Conservation (phyloP, 257 asterid species). For the Cruciata laevipes region DNA sequence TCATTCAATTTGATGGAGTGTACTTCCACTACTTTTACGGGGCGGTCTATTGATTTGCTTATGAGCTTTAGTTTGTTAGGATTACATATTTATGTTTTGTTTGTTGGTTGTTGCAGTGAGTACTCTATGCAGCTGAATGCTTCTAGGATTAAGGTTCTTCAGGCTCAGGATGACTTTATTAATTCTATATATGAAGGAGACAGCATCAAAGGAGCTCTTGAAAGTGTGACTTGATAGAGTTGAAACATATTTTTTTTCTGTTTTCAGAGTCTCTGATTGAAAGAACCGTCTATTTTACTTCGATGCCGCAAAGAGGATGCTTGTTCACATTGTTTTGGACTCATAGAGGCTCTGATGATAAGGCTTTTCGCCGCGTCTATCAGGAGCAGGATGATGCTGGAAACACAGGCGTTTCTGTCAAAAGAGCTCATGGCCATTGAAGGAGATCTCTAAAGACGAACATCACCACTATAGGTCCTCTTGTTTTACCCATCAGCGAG, state of each 20-base stretch:
- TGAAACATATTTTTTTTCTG: neutral
- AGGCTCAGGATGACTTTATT: slow-evolving; percentile 84
- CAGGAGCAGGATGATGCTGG: too few species aligned
- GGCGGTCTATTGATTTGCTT: too few species aligned
- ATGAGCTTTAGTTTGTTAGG: neutral
- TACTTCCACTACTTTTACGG: too few species aligned
- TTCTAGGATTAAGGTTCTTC: slow-evolving; percentile 76
- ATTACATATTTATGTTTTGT: neutral
- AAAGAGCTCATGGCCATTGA: too few species aligned
- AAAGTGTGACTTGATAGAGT: slow-evolving; percentile 25
- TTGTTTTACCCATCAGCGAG: too few species aligned
- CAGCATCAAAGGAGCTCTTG: slow-evolving; percentile 50
- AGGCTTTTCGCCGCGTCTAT: too few species aligned
- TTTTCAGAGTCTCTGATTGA: slow-evolving; percentile 77
- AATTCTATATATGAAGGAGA: slow-evolving; percentile 69
- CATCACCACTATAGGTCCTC: too few species aligned
- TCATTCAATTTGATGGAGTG: too few species aligned
- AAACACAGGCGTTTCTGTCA: too few species aligned
- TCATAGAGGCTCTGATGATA: too few species aligned
- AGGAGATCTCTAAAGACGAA: too few species aligned
- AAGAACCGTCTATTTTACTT: slow-evolving; percentile 78
- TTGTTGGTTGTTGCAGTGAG: slow-evolving; percentile 42
- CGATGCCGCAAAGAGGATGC: slow-evolving; percentile 76
- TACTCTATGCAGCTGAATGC: slow-evolving; percentile 83
- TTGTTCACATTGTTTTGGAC: too few species aligned